phyloP scores from a whole-genome alignment of 208 protist genomes.

The Leishmania turanica region DNA sequence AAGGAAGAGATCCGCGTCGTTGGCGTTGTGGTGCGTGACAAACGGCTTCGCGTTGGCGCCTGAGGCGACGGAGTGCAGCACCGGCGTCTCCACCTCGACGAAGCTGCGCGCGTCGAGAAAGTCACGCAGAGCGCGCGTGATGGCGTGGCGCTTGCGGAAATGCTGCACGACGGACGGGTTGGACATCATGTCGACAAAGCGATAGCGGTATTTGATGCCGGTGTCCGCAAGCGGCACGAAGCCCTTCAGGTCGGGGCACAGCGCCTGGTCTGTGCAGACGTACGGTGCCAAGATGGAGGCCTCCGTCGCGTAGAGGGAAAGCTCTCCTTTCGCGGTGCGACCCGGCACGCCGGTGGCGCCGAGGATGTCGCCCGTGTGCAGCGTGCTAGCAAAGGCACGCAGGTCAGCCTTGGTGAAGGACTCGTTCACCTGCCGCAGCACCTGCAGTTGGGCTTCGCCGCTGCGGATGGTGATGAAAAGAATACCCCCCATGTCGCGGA shows the following conservation, averaged over 20 bases:
- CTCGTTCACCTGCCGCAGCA: slow-evolving; percentile 62
- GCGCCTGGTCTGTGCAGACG: slow-evolving; percentile 81
- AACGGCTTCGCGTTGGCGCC: slow-evolving; percentile 94
- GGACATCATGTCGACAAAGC: slow-evolving; percentile 90
- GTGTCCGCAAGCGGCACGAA: slow-evolving; percentile 70
- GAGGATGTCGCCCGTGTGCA: slow-evolving; percentile 87
- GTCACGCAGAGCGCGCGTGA: slow-evolving; percentile 62
- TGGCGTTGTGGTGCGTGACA: slow-evolving; percentile 91
- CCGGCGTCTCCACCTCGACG: slow-evolving; percentile 95
- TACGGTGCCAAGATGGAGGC: slow-evolving; percentile 78
- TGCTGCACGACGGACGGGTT: slow-evolving; percentile 48
- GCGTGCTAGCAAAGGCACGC: slow-evolving; percentile 39
- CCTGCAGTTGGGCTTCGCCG: slow-evolving; percentile 65
- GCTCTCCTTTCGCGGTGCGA: slow-evolving; percentile 82
- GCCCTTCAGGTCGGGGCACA: slow-evolving; percentile 77
- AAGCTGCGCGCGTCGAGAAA: slow-evolving; percentile 82
- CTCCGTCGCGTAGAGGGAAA: slow-evolving; percentile 70
- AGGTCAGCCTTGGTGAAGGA: slow-evolving; percentile 57
- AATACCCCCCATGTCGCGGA: slow-evolving; percentile 87
- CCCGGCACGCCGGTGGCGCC: slow-evolving; percentile 77
- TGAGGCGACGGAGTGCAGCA: slow-evolving; percentile 85
- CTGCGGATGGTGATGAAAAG: slow-evolving; percentile 81
- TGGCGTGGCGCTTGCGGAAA: slow-evolving; percentile 67
- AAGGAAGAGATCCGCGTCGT: slow-evolving; percentile 77
- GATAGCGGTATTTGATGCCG: slow-evolving; percentile 87